Evolutionary conservation across 306 rosid genomes (phyloP), one percentile per base, ranked within the genome.

Genomic region (Dalbergia oliveri): DNA sequence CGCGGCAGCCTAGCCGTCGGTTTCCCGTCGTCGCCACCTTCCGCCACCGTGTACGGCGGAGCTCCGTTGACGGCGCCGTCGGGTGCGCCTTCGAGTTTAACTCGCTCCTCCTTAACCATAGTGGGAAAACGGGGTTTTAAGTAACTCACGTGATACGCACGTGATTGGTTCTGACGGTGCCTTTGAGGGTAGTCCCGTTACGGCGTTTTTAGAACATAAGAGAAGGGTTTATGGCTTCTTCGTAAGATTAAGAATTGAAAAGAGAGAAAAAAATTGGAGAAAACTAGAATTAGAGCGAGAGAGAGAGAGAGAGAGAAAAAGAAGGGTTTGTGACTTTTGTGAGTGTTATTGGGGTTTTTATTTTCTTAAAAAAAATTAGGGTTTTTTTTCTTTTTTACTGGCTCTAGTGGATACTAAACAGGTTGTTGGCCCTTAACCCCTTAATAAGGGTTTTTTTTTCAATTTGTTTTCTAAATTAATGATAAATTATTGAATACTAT

Each of bases 1-100:
- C 99, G 94, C 0, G 99, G 99, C 4, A 96, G 88, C 69, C 99
- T 79, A 69, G 97, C 94, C 63, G 92, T 67, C 63, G 94, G 94
- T 47, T 84, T 81, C 2, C 87, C 88, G 45, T 94, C 97, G 0
- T 92, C 94, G 0, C 89, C 97, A 79, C 83, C 83, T 0, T 66
- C 58, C 0, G 80, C 94, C 82, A 87, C 90, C 43, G 78, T 51
- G 4, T 88, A 81, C 61, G 87, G 57, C 6, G 84, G 91, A 75
- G 87, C 86, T 51, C 90, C 95, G 92, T 89, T 87, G 35, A 70
- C 83, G 10, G 49, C 82, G 13, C 79, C 88, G 87, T 83, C 86
- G 8, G 72, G 1, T 19, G 81, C 87, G 79, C 76, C 88, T 81
- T 88, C 92, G 71, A 72, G 9, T 9, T 6, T 6, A 54, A 54